These are phyloP conservation scores for Penicillium verrucosum DNA, from an alignment of 2,329 filamentous ascomycete genomes.

Conservation along the genomic window DNA sequence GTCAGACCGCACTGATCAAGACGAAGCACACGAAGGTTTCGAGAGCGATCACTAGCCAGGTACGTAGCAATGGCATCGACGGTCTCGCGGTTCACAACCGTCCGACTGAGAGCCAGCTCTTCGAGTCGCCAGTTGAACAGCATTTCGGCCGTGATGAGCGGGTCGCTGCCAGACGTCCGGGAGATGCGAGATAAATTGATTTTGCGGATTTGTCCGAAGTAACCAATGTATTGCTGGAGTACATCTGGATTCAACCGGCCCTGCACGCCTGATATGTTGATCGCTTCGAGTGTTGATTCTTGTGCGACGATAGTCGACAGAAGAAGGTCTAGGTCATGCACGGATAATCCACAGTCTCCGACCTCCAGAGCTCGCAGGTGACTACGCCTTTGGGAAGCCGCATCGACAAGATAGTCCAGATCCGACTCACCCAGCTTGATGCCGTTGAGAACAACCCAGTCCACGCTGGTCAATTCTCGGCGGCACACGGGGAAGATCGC, in stretches of 20 bases:
- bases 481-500: conserved; percentile 67
- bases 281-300: conserved; percentile 63
- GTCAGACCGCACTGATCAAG: conserved; percentile 66
- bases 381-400: conserved; percentile 63
- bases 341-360: conserved; percentile 57
- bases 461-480: conserved; percentile 64
- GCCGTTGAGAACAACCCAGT: conserved; percentile 67
- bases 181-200: conserved; percentile 65
- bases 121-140: conserved; percentile 65
- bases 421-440: conserved; percentile 69
- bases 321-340: conserved; percentile 54
- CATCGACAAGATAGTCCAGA: conserved; percentile 63
- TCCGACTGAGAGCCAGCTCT: conserved; percentile 63
- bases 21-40: conserved; percentile 58
- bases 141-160: conserved; percentile 64
- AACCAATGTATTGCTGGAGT: conserved; percentile 65
- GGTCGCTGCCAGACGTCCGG: conserved; percentile 60
- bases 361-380: conserved; percentile 66
- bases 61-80: conserved; percentile 65
- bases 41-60: conserved; percentile 59
- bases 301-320: conserved; percentile 63
- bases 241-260: conserved; percentile 61
- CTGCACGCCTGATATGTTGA: conserved; percentile 65
- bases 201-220: conserved; percentile 64
- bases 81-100: conserved; percentile 59